A percentile compares a stretch with the other conserved stretches of the same genome.
Evolutionary conservation across 2,329 filamentous ascomycete species (phyloP).

Genomic region (Reticulascus tulasneorum): DNA sequence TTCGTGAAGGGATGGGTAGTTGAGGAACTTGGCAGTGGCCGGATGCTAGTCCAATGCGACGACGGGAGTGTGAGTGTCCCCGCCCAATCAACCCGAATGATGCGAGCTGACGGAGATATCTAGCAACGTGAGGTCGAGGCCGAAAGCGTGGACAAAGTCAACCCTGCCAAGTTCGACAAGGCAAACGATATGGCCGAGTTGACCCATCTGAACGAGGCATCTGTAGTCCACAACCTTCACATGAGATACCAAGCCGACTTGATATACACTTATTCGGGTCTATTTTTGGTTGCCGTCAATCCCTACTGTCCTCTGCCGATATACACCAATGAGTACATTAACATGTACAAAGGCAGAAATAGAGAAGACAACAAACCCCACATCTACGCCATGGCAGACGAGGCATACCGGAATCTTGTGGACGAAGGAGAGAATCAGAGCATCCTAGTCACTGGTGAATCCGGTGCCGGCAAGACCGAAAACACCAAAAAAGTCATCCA

Average conservation of each 20-base stretch:
- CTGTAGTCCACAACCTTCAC: slow-evolving; percentile 94
- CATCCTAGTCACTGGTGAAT: slow-evolving; percentile 96
- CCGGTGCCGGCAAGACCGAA: slow-evolving; percentile 95
- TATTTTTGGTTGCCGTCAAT: slow-evolving; percentile 96
- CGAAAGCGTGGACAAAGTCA: slow-evolving; percentile 96
- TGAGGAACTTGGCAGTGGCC: slow-evolving; percentile 67
- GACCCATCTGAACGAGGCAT: slow-evolving; percentile 95
- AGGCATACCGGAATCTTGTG: slow-evolving; percentile 91
- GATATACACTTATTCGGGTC: slow-evolving; percentile 96
- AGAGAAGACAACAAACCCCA: slow-evolving; percentile 95
- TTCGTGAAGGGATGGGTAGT: slow-evolving; percentile 93
- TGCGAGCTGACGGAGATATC: slow-evolving; percentile 11
- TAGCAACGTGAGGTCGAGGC: slow-evolving; percentile 82
- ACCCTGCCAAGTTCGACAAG: slow-evolving; percentile 99
- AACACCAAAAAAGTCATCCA: slow-evolving; percentile 99
- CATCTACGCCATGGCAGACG: slow-evolving; percentile 96
- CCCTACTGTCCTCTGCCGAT: slow-evolving; percentile 94
- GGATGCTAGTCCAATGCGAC: slow-evolving; percentile 84
- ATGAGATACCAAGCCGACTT: slow-evolving; percentile 93
- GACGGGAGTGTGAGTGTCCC: slow-evolving; percentile 72
- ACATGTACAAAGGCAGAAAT: slow-evolving; percentile 91
- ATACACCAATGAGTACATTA: slow-evolving; percentile 94
- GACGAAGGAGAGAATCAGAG: slow-evolving; percentile 96
- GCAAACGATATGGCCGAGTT: slow-evolving; percentile 98
- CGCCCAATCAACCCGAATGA: background rate